These are phyloP conservation scores for Heterococcus sp. DNA, from an alignment of 108 stramenopile genomes.

Conservation along the genomic window DNA sequence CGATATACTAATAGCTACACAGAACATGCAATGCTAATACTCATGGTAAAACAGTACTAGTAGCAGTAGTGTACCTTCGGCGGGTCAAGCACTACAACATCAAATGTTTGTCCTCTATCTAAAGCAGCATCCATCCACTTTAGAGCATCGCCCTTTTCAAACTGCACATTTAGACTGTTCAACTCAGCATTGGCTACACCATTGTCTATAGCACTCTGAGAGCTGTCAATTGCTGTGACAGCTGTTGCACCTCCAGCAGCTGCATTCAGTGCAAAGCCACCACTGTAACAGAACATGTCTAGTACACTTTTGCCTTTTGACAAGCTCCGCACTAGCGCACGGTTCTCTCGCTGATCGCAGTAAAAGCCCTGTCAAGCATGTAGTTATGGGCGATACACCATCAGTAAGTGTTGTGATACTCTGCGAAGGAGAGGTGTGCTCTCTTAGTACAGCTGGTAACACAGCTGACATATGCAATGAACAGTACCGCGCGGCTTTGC, in stretches of 20 bases:
- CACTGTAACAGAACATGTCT: conserved; percentile 51
- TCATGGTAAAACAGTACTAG: too few species aligned
- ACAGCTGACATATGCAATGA: too few species aligned
- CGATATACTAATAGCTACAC: too few species aligned
- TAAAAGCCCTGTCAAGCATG: conserved; percentile 70
- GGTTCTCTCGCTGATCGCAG: conserved; percentile 92
- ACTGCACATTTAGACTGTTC: conserved; percentile 68
- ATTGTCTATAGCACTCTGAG: conserved; percentile 73
- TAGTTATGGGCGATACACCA: not conserved
- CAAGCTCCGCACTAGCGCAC: conserved; percentile 37
- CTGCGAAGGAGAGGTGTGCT: too few species aligned
- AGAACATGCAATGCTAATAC: too few species aligned
- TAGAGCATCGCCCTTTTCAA: conserved; percentile 74
- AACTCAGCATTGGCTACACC: conserved; percentile 66
- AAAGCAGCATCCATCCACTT: conserved; percentile 65
- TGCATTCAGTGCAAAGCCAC: conserved; percentile 42
- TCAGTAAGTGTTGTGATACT: too few species aligned
- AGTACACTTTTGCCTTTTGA: conserved; percentile 18
- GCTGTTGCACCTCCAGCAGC: conserved; percentile 23
- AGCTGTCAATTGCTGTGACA: conserved; percentile 70
- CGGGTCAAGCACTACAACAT: conserved; percentile 83
- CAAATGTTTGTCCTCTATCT: conserved; percentile 59
- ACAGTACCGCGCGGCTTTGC: too few species aligned
- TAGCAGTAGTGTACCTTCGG: conserved; percentile 76
- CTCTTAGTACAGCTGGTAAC: too few species aligned